Base-by-base conservation (phyloP, 2,329 filamentous ascomycete species). In the Aspergillus cejpii region DNA sequence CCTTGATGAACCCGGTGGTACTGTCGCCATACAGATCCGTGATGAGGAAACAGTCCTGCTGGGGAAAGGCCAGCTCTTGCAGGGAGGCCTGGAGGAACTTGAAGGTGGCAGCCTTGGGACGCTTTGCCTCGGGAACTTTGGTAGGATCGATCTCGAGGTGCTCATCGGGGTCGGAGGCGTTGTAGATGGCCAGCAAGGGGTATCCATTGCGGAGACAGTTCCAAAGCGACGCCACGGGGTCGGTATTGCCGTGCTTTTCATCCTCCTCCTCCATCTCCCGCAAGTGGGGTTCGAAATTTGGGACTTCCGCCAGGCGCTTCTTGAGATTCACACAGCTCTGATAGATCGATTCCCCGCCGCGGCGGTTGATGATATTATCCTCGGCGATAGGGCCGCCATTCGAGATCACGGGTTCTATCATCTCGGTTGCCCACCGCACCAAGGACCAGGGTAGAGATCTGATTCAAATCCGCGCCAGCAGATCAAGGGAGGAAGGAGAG, bases 1-100 rank as follows among this genome's bases (percentile, higher is more conserved):
- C 90, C 81, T 97, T 97, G 55, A 96, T 89, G 64, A 98, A 97
- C 2, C 92, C 92, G 36, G 88, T 96, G 1, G 92, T 98, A 67
- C 96, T 94, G 58, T 90, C 88, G 43, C 88, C 87, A 67, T 92
- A 90, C 37, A 97, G 73, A 68, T 98, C 91, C 46, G 81, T 86
- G 57, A 98, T 85, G 58, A 94, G 85, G 66, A 97, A 97, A 60
- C 87, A 90, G 50, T 95, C 88, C 38, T 84, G 78, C 3, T 87
- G 75, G 2, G 85, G 79, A 42, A 96, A 85, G 44, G 83, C 80
- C 40, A 97, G 75, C 41, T 94, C 85, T 55, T 83, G 82, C 61
- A 94, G 76, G 65, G 90, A 96, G 19, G 87, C 89, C 64, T 94
- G 83, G 48, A 96, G 79, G 63, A 98, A 97, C 61, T 89, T 89